Evolutionary conservation across 305 asterid species (phyloP).

Genomic region (Striga hermonthica): DNA sequence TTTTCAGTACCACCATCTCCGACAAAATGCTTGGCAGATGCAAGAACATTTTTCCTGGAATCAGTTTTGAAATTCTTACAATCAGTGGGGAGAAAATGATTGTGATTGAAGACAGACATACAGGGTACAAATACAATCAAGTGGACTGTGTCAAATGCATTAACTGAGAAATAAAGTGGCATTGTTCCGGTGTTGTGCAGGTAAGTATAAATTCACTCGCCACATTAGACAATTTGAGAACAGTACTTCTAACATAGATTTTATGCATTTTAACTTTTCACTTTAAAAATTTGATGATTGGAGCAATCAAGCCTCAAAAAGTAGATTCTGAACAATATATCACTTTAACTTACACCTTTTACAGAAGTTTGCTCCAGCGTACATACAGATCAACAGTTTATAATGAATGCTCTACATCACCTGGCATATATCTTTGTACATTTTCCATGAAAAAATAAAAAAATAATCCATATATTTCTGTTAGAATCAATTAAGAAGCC

Average conservation of each 20-base stretch:
- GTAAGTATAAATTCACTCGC: background rate
- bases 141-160: constrained; percentile 2
- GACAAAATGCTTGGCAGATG: constrained; percentile 59
- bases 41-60: constrained; percentile 51
- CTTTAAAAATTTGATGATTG: too few relatives aligned
- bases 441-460: too few relatives aligned
- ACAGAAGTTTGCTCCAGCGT: background rate
- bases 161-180: constrained; percentile 24
- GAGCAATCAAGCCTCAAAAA: too few relatives aligned
- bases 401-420: too few relatives aligned
- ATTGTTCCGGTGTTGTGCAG: background rate
- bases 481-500: background rate
- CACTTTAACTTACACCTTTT: background rate
- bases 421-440: too few relatives aligned
- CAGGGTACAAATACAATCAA: background rate
- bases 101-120: constrained; percentile 8
- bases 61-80: constrained; percentile 18
- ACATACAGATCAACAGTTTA: too few relatives aligned
- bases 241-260: too few relatives aligned
- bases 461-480: background rate
- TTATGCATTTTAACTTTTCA: too few relatives aligned
- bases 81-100: constrained; percentile 29
- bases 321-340: background rate
- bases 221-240: background rate
- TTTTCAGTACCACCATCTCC: constrained; percentile 59